Evolutionary conservation across 768 basidiomycete species (phyloP).

Genomic region (Harrya chromipes): DNA sequence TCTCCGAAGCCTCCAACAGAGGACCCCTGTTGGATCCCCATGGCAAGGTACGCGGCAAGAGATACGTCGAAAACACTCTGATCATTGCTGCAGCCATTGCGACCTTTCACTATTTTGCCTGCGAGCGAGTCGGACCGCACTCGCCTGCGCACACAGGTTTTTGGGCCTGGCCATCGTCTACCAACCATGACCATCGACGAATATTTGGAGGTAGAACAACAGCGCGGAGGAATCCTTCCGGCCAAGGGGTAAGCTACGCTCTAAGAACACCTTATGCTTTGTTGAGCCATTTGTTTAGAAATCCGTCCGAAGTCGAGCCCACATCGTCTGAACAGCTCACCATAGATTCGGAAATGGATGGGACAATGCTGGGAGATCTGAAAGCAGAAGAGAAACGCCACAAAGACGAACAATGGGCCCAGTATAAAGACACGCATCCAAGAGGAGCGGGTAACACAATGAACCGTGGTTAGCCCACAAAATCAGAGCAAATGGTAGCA

Average conservation of each 20-base stretch:
- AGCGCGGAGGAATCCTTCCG: constrained; percentile 82
- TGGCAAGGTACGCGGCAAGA: constrained; percentile 59
- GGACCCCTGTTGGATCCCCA: constrained; percentile 69
- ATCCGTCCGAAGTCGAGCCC: constrained; percentile 59
- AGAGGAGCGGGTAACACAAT: constrained; percentile 96
- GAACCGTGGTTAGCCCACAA: constrained; percentile 66
- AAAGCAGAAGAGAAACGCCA: constrained; percentile 73
- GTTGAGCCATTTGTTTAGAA: constrained; percentile 37
- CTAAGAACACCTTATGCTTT: background rate
- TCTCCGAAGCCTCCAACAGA: constrained; percentile 42
- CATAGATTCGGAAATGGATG: constrained; percentile 82
- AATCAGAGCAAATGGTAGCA: constrained; percentile 7
- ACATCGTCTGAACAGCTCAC: constrained; percentile 78
- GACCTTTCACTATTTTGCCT: constrained; percentile 92
- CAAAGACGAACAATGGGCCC: constrained; percentile 92
- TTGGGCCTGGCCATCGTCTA: constrained; percentile 75
- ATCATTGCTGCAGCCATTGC: constrained; percentile 58
- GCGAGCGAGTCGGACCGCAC: constrained; percentile 64
- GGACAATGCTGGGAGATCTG: constrained; percentile 60
- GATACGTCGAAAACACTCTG: background rate
- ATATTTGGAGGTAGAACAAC: constrained; percentile 82
- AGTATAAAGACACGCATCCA: constrained; percentile 80
- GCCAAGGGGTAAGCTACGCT: constrained; percentile 71
- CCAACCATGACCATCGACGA: constrained; percentile 97
- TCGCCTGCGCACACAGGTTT: constrained; percentile 75